Percentiles rank a stretch among this genome's conserved stretches.
These are phyloP conservation scores for Solanum pinnatisectum DNA, from an alignment of 257 asterid genomes.

Conservation along the genomic window DNA sequence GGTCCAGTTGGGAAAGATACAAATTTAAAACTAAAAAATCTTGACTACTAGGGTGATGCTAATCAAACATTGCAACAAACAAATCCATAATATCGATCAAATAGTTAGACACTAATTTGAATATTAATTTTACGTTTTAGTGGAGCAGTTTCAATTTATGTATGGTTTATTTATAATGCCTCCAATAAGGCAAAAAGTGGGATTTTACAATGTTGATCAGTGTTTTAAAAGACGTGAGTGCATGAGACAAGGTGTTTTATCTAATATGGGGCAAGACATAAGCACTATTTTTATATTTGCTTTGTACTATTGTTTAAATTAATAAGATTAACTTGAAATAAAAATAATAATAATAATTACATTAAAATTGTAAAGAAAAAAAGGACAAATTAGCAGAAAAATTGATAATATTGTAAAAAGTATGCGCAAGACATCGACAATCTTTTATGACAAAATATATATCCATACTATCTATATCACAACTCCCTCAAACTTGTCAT, in stretches of 20 bases:
- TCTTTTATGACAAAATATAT: background rate
- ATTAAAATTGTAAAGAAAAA: background rate
- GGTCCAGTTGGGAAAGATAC: background rate
- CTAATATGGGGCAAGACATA: background rate
- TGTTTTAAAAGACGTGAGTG: background rate
- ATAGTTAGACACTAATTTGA: background rate
- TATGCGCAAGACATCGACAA: background rate
- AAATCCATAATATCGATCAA: background rate
- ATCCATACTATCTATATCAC: background rate
- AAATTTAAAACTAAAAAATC: background rate
- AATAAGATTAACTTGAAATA: background rate
- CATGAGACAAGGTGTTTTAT: background rate
- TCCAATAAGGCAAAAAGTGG: background rate
- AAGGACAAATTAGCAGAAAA: background rate
- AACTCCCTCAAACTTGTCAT: background rate
- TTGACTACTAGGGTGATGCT: background rate
- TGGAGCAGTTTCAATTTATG: background rate
- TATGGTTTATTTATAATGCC: background rate
- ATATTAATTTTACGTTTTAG: background rate
- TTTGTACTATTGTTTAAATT: background rate
- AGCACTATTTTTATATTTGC: background rate
- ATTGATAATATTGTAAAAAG: background rate
- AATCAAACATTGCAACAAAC: background rate
- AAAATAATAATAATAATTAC: background rate
- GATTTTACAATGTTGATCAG: background rate